A percentile compares a stretch with the other conserved stretches of the same genome.
Evolutionary conservation across 352 stramenopile species (phyloP).

Genomic region (Albugo candida): DNA sequence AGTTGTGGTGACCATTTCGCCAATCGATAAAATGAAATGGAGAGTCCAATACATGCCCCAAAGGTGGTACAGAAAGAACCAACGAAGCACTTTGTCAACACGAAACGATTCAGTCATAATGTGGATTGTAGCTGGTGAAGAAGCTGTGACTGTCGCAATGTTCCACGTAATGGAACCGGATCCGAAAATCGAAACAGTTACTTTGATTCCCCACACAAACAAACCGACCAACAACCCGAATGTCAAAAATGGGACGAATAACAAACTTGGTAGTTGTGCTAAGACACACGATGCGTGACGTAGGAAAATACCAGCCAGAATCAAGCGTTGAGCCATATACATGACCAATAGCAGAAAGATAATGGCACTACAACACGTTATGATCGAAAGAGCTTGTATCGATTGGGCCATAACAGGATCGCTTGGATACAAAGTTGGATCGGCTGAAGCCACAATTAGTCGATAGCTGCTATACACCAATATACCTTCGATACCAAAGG

Average conservation of each 20-base stretch:
- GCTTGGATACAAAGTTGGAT: constrained; percentile 25
- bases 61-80: constrained; percentile 57
- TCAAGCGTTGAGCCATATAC: constrained; percentile 5
- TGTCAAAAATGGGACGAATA: constrained; percentile 49
- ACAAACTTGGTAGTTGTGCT: constrained; percentile 35
- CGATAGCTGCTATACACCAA: constrained; percentile 45
- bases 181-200: constrained; percentile 60
- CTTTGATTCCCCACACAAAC: constrained; percentile 48
- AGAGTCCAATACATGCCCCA: constrained; percentile 72
- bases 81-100: constrained; percentile 38
- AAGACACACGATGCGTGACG: constrained; percentile 46
- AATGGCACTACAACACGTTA: constrained; percentile 36
- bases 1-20: constrained; percentile 57
- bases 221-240: constrained; percentile 41
- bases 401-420: constrained; percentile 48
- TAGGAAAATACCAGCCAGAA: constrained; percentile 61
- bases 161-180: constrained; percentile 33
- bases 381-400: constrained; percentile 33
- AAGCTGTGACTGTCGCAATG: constrained; percentile 32
- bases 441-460: constrained; percentile 23
- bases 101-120: constrained; percentile 48
- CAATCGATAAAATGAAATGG: constrained; percentile 38
- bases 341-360: constrained; percentile 18
- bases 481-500: constrained; percentile 32
- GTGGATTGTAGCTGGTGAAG: constrained; percentile 20